Evolutionary conservation across 768 basidiomycete genomes (phyloP).

Genomic region (Sarcodon aspratus): DNA sequence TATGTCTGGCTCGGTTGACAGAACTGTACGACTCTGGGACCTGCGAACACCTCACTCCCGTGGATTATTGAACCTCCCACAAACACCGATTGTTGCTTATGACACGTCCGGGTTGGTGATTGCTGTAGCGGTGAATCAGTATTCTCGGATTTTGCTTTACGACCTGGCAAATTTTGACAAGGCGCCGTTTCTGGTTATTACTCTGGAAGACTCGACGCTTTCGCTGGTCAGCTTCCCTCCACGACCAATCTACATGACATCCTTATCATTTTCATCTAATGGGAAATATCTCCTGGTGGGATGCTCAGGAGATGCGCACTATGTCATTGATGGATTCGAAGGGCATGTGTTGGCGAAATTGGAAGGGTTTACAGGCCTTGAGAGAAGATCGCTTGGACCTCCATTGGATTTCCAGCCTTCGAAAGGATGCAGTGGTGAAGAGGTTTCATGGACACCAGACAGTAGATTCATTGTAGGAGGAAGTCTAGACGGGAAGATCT

Average conservation of each 20-base stretch:
- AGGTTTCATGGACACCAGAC: slow-evolving; percentile 91
- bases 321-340: slow-evolving; percentile 85
- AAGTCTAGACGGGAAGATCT: slow-evolving; percentile 73
- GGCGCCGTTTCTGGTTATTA: slow-evolving; percentile 78
- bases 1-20: slow-evolving; percentile 90
- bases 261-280: slow-evolving; percentile 80
- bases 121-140: slow-evolving; percentile 76
- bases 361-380: slow-evolving; percentile 76
- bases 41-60: slow-evolving; percentile 68
- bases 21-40: slow-evolving; percentile 95
- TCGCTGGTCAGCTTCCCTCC: slow-evolving; percentile 74
- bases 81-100: slow-evolving; percentile 72
- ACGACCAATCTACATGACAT: slow-evolving; percentile 83
- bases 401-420: slow-evolving; percentile 51
- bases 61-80: slow-evolving; percentile 67
- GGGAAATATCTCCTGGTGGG: slow-evolving; percentile 87
- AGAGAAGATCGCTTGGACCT: slow-evolving; percentile 41
- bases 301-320: slow-evolving; percentile 88
- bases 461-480: slow-evolving; percentile 85
- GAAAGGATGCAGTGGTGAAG: slow-evolving; percentile 84
- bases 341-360: slow-evolving; percentile 77
- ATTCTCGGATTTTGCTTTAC: slow-evolving; percentile 75
- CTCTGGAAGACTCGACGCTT: slow-evolving; percentile 73
- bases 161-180: slow-evolving; percentile 84
- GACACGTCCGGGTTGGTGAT: slow-evolving; percentile 77